A percentile compares a stretch with the other conserved stretches of the same genome.
Conservation (phyloP, 2,329 filamentous ascomycete species). For the Neonectria ditissima region DNA sequence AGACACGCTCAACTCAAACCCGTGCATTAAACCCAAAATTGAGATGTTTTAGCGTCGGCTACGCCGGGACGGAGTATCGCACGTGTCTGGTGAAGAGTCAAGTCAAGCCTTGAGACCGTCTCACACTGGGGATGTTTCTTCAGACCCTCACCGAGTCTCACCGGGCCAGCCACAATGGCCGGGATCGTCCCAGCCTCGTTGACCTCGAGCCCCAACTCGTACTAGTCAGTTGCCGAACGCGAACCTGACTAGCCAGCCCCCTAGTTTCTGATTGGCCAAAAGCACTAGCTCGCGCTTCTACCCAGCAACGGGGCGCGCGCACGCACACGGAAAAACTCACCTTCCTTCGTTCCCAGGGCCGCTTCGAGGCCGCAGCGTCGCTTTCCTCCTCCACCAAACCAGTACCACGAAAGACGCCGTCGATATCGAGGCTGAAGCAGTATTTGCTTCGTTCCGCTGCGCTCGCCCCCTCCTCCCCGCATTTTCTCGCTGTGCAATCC, state of each 20-base stretch:
- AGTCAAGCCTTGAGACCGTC: neutral
- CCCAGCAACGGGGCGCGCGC: slow-evolving; percentile 13
- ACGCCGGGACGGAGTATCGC: neutral
- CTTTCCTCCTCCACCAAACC: slow-evolving; percentile 28
- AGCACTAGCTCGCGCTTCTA: neutral
- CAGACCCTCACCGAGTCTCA: neutral
- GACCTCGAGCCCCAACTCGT: slow-evolving; percentile 21
- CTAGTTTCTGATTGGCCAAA: slow-evolving; percentile 21
- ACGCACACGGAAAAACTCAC: slow-evolving; percentile 41
- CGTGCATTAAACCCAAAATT: neutral
- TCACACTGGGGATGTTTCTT: neutral
- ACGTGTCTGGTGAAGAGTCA: neutral
- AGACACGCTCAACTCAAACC: neutral
- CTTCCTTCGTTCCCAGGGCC: slow-evolving; percentile 34
- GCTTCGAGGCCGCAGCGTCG: slow-evolving; percentile 18
- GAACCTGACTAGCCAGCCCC: slow-evolving; percentile 22
- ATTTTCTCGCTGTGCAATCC: neutral
- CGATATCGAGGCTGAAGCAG: slow-evolving; percentile 31
- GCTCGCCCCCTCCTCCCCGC: neutral
- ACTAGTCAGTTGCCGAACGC: slow-evolving; percentile 26
- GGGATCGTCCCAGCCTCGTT: slow-evolving; percentile 3
- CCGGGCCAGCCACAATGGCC: too few relatives aligned
- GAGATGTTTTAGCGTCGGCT: neutral
- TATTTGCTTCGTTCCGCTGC: slow-evolving; percentile 13
- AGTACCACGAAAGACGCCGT: slow-evolving; percentile 8